Evolutionary conservation across 257 asterid genomes (phyloP).

Genomic region (Ajuga chamaepitys): DNA sequence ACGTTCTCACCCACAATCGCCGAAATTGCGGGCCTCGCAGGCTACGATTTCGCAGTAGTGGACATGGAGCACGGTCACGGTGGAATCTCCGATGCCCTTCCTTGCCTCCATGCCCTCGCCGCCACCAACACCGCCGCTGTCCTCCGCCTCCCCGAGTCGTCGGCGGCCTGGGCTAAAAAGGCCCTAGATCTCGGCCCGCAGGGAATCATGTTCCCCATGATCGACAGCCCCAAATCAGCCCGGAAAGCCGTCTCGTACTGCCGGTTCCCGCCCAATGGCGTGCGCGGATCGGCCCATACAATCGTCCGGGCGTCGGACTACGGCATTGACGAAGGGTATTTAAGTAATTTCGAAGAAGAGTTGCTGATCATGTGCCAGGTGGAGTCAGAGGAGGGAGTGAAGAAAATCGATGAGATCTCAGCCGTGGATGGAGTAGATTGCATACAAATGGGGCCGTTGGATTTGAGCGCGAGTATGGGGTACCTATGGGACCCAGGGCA

Average conservation of each 20-base stretch:
- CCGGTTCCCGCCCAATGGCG: slow-evolving; percentile 64
- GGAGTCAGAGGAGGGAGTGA: slow-evolving; percentile 55
- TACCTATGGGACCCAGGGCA: slow-evolving; percentile 85
- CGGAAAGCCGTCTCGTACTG: slow-evolving; percentile 64
- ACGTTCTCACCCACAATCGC: slow-evolving; percentile 72
- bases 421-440: slow-evolving; percentile 74
- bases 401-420: slow-evolving; percentile 56
- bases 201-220: slow-evolving; percentile 90
- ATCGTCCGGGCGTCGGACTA: slow-evolving; percentile 70
- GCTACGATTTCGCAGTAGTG: slow-evolving; percentile 75
- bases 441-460: slow-evolving; percentile 85
- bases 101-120: slow-evolving; percentile 67
- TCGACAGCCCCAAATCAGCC: slow-evolving; percentile 61
- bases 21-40: slow-evolving; percentile 71
- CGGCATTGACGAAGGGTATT: slow-evolving; percentile 66
- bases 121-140: slow-evolving; percentile 64
- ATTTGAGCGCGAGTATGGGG: slow-evolving; percentile 84
- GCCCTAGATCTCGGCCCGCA: slow-evolving; percentile 91
- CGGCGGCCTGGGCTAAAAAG: slow-evolving; percentile 70
- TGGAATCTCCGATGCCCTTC: slow-evolving; percentile 60
- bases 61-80: slow-evolving; percentile 96
- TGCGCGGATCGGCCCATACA: slow-evolving; percentile 84
- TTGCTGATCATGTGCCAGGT: slow-evolving; percentile 77
- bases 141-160: slow-evolving; percentile 67
- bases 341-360: slow-evolving; percentile 59